These are phyloP conservation scores for Mimosa pudica DNA, from an alignment of 306 rosid species.

Conservation along the genomic window DNA sequence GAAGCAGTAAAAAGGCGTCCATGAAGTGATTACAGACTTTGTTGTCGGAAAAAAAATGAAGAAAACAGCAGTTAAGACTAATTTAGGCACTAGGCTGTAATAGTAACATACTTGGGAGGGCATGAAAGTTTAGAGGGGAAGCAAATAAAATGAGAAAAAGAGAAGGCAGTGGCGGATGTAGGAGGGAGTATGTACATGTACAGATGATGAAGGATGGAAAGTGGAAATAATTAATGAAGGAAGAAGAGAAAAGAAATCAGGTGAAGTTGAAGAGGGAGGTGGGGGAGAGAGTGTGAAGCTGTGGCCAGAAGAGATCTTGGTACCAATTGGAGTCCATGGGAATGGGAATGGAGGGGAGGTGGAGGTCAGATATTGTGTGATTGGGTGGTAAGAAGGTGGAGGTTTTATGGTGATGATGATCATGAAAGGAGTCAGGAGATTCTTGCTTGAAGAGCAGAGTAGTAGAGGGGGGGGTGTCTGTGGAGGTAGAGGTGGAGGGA, in stretches of 20 bases:
- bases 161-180: neutral
- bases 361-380: slow-evolving; percentile 59
- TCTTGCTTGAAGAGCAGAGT: slow-evolving; percentile 46
- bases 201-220: neutral
- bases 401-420: neutral
- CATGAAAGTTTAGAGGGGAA: neutral
- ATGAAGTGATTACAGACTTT: neutral
- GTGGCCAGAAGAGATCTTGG: slow-evolving; percentile 77
- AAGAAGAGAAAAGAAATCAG: neutral
- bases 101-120: neutral
- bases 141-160: neutral
- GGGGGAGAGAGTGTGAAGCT: slow-evolving; percentile 70
- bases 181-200: neutral
- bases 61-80: neutral
- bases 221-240: too few relatives aligned
- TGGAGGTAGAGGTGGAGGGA: slow-evolving; percentile 39
- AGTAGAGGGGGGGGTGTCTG: slow-evolving; percentile 43
- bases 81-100: neutral
- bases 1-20: neutral
- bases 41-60: neutral
- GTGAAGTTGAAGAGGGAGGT: slow-evolving; percentile 61
- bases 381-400: slow-evolving; percentile 19
- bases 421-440: neutral
- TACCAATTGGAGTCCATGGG: slow-evolving; percentile 59
- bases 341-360: slow-evolving; percentile 60